Evolutionary conservation across 2,329 filamentous ascomycete genomes (phyloP), one percentile per base, ranked within the genome.

Genomic region (Epichloe coenophiala): DNA sequence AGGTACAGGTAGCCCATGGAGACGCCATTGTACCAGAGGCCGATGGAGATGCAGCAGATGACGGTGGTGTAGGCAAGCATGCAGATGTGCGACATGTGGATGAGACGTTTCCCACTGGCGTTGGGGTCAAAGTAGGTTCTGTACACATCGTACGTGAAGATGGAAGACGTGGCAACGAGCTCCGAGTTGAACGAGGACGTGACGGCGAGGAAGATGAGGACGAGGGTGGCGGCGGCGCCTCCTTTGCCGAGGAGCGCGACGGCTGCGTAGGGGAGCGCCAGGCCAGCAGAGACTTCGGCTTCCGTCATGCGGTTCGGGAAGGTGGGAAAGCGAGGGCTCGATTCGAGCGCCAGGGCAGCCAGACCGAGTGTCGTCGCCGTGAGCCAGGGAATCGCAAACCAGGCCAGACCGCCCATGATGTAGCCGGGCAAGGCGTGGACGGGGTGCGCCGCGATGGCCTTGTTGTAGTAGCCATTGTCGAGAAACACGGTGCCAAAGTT

Each of bases 351-450:
- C 7, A 95, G 73, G 3, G 86, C 88, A 1, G 86, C 78, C 6
- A 95, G 76, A 35, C 89, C 89, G 81, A 95, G 86, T 1, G 89
- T 95, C 0, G 87, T 95, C 1, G 89, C 88, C 2, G 82, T 86
- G 9, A 95, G 74, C 86, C 87, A 95, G 0, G 90, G 90, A 48
- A 96, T 94, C 1, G 89, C 89, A 58, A 95, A 95, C 89, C 89
- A 95, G 47, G 80, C 83, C 1, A 95, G 75, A 21, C 90, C 89
- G 5, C 89, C 89, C 54, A 91, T 77, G 50, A 95, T 83, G 61
- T 95, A 95, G 17, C 89, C 89, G 0, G 89, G 89, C 2, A 96
- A 78, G 0, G 89, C 90, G 54, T 91, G 82, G 0, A 91, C 84
- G 1, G 88, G 88, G 21, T 81, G 84, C 0, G 90, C 88, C 6